A percentile compares a stretch with the other conserved stretches of the same genome.
Evolutionary conservation across 306 rosid genomes (phyloP).

Genomic region (Parietaria judaica): DNA sequence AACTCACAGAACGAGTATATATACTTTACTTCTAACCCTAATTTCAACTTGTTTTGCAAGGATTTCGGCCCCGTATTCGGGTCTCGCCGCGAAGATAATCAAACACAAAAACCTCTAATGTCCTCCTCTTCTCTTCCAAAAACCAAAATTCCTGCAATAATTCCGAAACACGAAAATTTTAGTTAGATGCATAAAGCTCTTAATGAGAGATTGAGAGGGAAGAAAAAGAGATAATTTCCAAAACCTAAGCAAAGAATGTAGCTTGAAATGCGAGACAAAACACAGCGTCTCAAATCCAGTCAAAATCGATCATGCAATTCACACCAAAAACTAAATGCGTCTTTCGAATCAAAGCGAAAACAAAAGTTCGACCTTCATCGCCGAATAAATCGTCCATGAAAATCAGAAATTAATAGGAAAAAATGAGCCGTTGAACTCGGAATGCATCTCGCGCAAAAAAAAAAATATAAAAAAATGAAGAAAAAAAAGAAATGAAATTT

Average conservation of each 20-base stretch:
- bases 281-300: slow-evolving; percentile 2
- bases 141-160: slow-evolving; percentile 30
- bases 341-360: too few species aligned
- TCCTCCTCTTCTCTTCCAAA: slow-evolving; percentile 13
- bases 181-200: not conserved
- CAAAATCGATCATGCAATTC: not conserved
- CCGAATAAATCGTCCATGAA: too few species aligned
- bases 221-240: not conserved
- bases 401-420: not conserved
- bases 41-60: slow-evolving; percentile 13
- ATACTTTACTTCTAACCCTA: not conserved
- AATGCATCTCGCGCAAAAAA: slow-evolving; percentile 7
- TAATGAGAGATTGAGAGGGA: not conserved
- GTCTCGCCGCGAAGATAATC: slow-evolving; percentile 15
- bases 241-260: slow-evolving; percentile 8
- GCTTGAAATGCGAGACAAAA: slow-evolving; percentile 20
- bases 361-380: too few species aligned
- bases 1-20: slow-evolving; percentile 24
- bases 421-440: slow-evolving; percentile 1
- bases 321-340: not conserved
- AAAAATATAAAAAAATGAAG: slow-evolving; percentile 25
- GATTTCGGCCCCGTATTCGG: slow-evolving; percentile 1
- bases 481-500: slow-evolving; percentile 1
- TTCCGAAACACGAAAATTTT: not conserved
- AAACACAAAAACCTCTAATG: slow-evolving; percentile 7